Evolutionary conservation across 2,329 filamentous ascomycete genomes (phyloP), one percentile per base, ranked within the genome.

Genomic region (Cryphonectria parasitica): DNA sequence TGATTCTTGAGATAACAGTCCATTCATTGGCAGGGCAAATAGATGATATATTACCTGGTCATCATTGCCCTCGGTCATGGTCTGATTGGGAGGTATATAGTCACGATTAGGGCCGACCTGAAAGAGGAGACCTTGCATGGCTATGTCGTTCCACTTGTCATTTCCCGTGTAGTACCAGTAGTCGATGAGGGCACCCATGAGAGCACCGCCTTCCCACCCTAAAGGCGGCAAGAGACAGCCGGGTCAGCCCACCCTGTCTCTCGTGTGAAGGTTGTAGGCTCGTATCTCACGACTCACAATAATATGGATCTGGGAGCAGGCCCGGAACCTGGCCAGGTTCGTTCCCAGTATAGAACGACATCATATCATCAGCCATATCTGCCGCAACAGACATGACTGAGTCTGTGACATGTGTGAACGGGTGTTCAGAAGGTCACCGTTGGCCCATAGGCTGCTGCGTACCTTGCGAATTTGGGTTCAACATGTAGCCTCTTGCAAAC

Each of bases 161-260:
- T 95, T 92, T 28, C 90, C 90, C 0, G 92, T 95, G 78, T 93
- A 93, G 77, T 90, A 92, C 92, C 92, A 97, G 79, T 96, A 96
- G 76, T 96, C 92, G 67, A 97, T 85, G 73, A 96, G 82, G 2
- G 91, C 84, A 31, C 88, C 88, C 80, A 90, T 85, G 83, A 95
- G 89, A 69, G 91, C 91, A 67, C 92, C 92, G 15, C 85, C 91
- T 80, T 92, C 91, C 92, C 90, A 94, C 87, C 87, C 86, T 88
- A 69, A 13, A 69, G 22, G 68, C 41, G 41, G 66, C 39, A 39
- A 39, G 36, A 39, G 36, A 17, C 63, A 36, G 31, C 7, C 54
- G 65, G 31, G 69, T 62, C 34, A 66, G 13, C 60, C 64, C 65
- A 34, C 56, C 11, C 56, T 22, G 56, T 36, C 28, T 34, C 60